Percentiles rank a stretch among this genome's conserved stretches.
Evolutionary conservation across 106 monocot genomes (phyloP).

Genomic region (Dioscorea alata): DNA sequence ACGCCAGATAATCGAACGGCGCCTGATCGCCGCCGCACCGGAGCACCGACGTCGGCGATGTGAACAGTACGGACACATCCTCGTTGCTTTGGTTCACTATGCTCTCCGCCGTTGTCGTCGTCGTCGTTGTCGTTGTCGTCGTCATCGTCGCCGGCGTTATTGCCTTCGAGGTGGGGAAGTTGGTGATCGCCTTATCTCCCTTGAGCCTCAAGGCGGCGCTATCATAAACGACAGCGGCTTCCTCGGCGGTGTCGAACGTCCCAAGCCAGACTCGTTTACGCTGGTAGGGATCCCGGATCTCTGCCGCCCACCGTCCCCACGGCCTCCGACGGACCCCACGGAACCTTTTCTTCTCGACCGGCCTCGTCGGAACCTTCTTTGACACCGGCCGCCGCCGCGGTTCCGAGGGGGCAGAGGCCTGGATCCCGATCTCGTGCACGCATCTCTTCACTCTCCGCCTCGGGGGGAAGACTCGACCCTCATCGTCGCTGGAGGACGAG

Average conservation of each 20-base stretch:
- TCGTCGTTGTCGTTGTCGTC: background rate
- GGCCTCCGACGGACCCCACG: constrained; percentile 25
- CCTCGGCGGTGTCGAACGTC: constrained; percentile 66
- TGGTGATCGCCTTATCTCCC: constrained; percentile 42
- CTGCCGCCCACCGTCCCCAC: constrained; percentile 59
- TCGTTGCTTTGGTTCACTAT: too few species aligned
- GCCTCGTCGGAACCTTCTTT: background rate
- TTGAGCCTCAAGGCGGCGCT: constrained; percentile 36
- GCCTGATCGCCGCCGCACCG: constrained; percentile 7
- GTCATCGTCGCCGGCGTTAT: background rate
- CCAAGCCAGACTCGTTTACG: constrained; percentile 55
- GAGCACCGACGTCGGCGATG: constrained; percentile 47
- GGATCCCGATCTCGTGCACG: constrained; percentile 37
- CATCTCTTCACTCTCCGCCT: constrained; percentile 11
- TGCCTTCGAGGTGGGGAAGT: constrained; percentile 24
- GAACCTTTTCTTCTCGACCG: constrained; percentile 7
- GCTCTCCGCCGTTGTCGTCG: background rate
- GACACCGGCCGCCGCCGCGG: background rate
- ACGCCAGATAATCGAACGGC: constrained; percentile 4
- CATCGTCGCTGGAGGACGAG: constrained; percentile 44
- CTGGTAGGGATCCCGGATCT: constrained; percentile 55
- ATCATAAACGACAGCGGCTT: constrained; percentile 55
- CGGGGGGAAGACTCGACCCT: background rate
- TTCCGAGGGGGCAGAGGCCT: background rate
- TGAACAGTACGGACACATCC: constrained; percentile 1